A percentile compares a stretch with the other conserved stretches of the same genome.
Conservation (phyloP, 2,329 filamentous ascomycete species). For the Claviceps capensis region DNA sequence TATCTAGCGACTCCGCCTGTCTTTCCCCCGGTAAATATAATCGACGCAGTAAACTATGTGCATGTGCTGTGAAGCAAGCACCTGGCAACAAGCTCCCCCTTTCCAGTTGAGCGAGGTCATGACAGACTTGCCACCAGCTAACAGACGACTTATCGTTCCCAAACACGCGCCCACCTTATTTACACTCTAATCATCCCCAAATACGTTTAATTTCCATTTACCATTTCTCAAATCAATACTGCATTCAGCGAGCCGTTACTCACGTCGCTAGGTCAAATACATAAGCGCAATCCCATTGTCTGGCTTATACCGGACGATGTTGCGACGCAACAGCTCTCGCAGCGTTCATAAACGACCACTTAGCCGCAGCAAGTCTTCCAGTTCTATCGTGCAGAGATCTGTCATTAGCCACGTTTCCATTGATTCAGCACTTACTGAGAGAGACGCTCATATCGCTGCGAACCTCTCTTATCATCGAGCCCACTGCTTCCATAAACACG, state of each 20-base stretch:
- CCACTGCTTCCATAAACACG: conserved; percentile 22
- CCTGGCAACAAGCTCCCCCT: too few relatives aligned
- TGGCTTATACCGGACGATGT: conserved; percentile 23
- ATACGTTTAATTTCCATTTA: conserved; percentile 1
- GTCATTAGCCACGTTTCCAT: conserved; percentile 32
- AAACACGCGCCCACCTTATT: not conserved
- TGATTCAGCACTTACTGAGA: conserved; percentile 32
- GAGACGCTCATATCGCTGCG: conserved; percentile 50
- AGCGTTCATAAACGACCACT: conserved; percentile 27
- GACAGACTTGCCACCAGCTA: not conserved
- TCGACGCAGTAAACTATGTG: not conserved
- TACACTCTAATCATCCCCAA: not conserved
- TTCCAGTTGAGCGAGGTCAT: not conserved
- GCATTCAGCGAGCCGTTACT: not conserved
- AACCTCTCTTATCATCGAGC: conserved; percentile 44
- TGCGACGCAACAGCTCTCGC: conserved; percentile 34
- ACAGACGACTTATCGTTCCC: not conserved
- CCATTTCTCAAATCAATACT: conserved; percentile 1
- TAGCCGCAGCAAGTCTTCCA: conserved; percentile 39
- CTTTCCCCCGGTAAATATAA: not conserved
- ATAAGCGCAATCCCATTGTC: not conserved
- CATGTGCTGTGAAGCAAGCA: not conserved
- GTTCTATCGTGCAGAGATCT: conserved; percentile 26
- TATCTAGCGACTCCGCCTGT: not conserved
- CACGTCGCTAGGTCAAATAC: not conserved